A percentile compares a stretch with the other conserved stretches of the same genome.
phyloP scores from a whole-genome alignment of 2,329 filamentous ascomycete species.

The Ophiostoma sp. region DNA sequence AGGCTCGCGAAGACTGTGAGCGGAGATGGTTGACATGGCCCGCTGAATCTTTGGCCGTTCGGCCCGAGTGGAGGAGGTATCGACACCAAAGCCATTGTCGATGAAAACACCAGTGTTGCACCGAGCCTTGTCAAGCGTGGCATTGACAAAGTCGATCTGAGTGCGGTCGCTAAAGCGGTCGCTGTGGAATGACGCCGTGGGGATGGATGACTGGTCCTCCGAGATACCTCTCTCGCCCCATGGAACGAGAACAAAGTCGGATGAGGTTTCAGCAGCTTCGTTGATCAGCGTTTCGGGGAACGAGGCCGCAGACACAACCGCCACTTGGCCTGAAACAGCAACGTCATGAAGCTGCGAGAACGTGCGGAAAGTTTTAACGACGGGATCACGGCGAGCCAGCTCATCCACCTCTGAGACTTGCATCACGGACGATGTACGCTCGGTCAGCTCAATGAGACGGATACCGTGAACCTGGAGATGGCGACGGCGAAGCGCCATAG shows the following conservation, averaged over 20 bases:
- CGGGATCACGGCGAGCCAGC: constrained; percentile 62
- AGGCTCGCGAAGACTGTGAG: constrained; percentile 54
- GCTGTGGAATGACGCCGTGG: constrained; percentile 41
- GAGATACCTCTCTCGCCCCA: constrained; percentile 82
- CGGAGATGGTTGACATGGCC: constrained; percentile 51
- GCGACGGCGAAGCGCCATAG: constrained; percentile 34
- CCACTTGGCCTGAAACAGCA: constrained; percentile 73
- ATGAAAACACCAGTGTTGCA: constrained; percentile 74
- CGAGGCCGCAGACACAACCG: constrained; percentile 68
- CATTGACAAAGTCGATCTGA: constrained; percentile 70
- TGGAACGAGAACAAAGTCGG: constrained; percentile 74
- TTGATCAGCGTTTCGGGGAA: constrained; percentile 72
- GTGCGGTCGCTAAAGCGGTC: constrained; percentile 56
- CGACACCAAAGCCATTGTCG: constrained; percentile 54
- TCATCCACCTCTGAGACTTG: constrained; percentile 79
- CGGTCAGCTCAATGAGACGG: constrained; percentile 80
- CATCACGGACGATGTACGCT: constrained; percentile 94
- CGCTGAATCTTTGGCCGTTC: constrained; percentile 41
- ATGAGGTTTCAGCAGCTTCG: constrained; percentile 62
- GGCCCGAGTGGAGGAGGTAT: constrained; percentile 26
- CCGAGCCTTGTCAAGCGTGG: constrained; percentile 56
- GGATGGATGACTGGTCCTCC: constrained; percentile 51
- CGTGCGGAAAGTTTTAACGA: constrained; percentile 85
- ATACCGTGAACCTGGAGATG: constrained; percentile 73
- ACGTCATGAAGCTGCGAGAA: constrained; percentile 82